Evolutionary conservation across 306 rosid genomes (phyloP), one percentile per base, ranked within the genome.

Genomic region (Phaseolus lunatus): DNA sequence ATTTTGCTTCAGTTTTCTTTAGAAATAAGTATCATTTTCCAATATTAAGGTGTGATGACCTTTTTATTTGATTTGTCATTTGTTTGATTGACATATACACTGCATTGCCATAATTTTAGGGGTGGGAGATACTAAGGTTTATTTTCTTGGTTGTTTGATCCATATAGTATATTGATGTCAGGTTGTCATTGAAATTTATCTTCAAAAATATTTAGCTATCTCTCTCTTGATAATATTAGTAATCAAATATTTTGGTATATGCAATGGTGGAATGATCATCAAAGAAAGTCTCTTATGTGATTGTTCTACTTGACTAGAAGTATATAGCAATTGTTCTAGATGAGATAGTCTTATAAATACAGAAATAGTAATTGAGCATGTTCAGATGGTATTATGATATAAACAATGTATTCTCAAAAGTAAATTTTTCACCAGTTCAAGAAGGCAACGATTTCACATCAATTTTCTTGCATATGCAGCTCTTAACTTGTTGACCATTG

Each of bases 1-100:
- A 66, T 85, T 73, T 63, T 29, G 76, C 47, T 80, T 72, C 56
- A 56, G 24, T 58, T 16, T 35, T 67, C 29, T 75, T 29, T 68
- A 44, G 80, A 37, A 58, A 47, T 47, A 52, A 67, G 71, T 67
- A 47, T 67, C 54, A 73, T 52, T 27, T 70, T 24, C 26, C 53
- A 70, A 50, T 29, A 50, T 79, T 43, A 50, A 22, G 43, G 14
- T 71, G 69, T 48, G 3, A 33, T 62, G 15, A 9, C 16, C 23
- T 61, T 16, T 43, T 35, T 58, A 27, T 57, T 74, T 67, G 26
- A 56, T 45, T 52, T 47, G 26, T 49, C 44, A 48, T 2, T 69
- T 49, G 16, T 58, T 67, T 16, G 15, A 9, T 39, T 54, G 69
- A 83, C 11, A 27, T 43, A 16, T 11, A 3, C 43, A 56, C 74